Percentiles rank a stretch among this genome's conserved stretches.
Evolutionary conservation across 73 alveolate genomes (phyloP).

Genomic region (Blepharisma japonicum): DNA sequence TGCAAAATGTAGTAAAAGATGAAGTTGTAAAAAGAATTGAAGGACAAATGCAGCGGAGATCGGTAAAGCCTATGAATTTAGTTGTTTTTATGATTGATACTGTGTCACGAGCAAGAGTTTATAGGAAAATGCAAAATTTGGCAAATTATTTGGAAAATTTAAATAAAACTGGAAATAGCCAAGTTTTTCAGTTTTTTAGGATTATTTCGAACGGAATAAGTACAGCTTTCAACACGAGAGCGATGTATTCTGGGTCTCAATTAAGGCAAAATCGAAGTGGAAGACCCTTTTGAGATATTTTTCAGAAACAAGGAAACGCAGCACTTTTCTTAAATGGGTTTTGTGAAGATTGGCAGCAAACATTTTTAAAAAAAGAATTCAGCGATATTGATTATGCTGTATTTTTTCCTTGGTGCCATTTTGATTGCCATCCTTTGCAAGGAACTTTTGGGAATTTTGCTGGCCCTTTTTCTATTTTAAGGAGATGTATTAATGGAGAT

Average conservation of each 20-base stretch:
- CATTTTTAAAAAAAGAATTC: not conserved
- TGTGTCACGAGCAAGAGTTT: not conserved
- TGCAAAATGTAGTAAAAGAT: constrained; percentile 15
- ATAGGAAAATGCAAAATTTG: constrained; percentile 9
- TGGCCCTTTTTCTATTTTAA: constrained; percentile 21
- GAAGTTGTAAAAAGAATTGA: not conserved
- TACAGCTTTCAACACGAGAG: constrained; percentile 18
- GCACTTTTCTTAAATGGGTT: constrained; percentile 29
- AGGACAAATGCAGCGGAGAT: not conserved
- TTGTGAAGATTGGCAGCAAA: constrained; percentile 25
- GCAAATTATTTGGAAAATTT: constrained; percentile 2
- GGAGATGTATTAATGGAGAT: constrained; percentile 38
- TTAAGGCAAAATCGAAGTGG: constrained; percentile 30
- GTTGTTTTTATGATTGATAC: constrained; percentile 33
- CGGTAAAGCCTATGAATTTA: constrained; percentile 18
- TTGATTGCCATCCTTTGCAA: constrained; percentile 26
- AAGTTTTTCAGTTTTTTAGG: constrained; percentile 31
- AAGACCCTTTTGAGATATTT: constrained; percentile 11
- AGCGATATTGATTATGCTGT: constrained; percentile 20
- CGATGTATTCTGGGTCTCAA: constrained; percentile 32
- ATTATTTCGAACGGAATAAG: constrained; percentile 2
- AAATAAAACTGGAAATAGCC: not conserved
- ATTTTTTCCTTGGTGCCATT: constrained; percentile 26
- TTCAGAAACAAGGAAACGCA: constrained; percentile 20
- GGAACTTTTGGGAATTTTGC: constrained; percentile 32